phyloP scores from a whole-genome alignment of 2,329 filamentous ascomycete species.

The Chrysoporthe austroafricana region DNA sequence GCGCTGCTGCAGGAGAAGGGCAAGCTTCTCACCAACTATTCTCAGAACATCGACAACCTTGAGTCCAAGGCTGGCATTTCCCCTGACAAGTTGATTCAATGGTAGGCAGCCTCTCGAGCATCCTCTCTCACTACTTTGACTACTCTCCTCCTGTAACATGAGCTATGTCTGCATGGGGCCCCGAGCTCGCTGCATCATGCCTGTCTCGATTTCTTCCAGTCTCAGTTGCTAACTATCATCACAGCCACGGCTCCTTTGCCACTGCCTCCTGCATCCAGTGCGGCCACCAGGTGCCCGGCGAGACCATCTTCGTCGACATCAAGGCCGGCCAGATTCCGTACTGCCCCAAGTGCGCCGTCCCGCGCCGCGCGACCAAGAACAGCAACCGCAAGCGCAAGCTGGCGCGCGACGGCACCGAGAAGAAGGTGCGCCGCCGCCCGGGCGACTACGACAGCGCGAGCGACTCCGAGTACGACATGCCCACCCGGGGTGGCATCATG shows the following conservation, averaged over 20 bases:
- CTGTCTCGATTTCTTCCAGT: background rate
- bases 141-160: background rate
- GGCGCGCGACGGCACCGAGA: conserved; percentile 46
- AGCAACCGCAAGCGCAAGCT: conserved; percentile 59
- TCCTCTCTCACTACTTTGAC: background rate
- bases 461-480: conserved; percentile 58
- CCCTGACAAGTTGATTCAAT: conserved; percentile 85
- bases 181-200: background rate
- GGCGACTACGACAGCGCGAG: conserved; percentile 47
- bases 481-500: conserved; percentile 78
- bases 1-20: conserved; percentile 82
- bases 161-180: background rate
- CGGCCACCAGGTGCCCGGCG: conserved; percentile 71
- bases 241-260: conserved; percentile 83
- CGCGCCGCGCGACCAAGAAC: conserved; percentile 54
- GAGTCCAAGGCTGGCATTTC: conserved; percentile 84
- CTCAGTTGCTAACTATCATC: background rate
- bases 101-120: conserved; percentile 39
- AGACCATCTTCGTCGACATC: conserved; percentile 80
- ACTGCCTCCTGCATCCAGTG: conserved; percentile 89
- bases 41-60: conserved; percentile 97
- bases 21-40: conserved; percentile 95
- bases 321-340: conserved; percentile 74
- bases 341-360: conserved; percentile 71
- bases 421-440: conserved; percentile 44